Conservation (phyloP, 2,329 filamentous ascomycete species). For the Exophiala sp. region DNA sequence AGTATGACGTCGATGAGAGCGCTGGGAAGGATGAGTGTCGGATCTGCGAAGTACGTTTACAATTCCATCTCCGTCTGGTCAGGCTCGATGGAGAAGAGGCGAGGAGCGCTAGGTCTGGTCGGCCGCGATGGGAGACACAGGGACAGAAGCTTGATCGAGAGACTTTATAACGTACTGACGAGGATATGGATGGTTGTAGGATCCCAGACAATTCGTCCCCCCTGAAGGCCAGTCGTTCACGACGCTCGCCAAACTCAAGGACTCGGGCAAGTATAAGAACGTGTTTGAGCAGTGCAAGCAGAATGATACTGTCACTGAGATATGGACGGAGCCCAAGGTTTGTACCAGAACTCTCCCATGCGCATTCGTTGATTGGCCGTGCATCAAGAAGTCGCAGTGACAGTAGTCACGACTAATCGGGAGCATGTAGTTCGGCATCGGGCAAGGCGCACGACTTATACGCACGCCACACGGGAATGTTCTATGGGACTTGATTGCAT, state of each 20-base stretch:
- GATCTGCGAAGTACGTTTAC: slow-evolving; percentile 24
- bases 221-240: slow-evolving; percentile 25
- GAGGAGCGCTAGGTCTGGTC: too few relatives aligned
- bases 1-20: slow-evolving; percentile 24
- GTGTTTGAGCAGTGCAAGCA: slow-evolving; percentile 20
- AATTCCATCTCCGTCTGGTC: not conserved
- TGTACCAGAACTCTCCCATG: not conserved
- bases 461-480: slow-evolving; percentile 65
- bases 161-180: too few relatives aligned
- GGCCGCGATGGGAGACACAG: too few relatives aligned
- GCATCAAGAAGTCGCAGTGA: too few relatives aligned
- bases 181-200: slow-evolving; percentile 11
- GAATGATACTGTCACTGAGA: slow-evolving; percentile 21
- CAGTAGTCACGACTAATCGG: too few relatives aligned
- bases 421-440: slow-evolving; percentile 60
- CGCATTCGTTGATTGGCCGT: too few relatives aligned
- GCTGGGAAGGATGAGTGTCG: slow-evolving; percentile 21
- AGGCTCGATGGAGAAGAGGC: not conserved
- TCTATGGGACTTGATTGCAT: slow-evolving; percentile 74
- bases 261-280: slow-evolving; percentile 13
- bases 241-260: slow-evolving; percentile 56
- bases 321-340: slow-evolving; percentile 29
- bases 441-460: slow-evolving; percentile 69
- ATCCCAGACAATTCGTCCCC: slow-evolving; percentile 28
- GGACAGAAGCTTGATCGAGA: too few relatives aligned